Conservation (phyloP, 2,329 filamentous ascomycete genomes). For the Pyrenophora teres region DNA sequence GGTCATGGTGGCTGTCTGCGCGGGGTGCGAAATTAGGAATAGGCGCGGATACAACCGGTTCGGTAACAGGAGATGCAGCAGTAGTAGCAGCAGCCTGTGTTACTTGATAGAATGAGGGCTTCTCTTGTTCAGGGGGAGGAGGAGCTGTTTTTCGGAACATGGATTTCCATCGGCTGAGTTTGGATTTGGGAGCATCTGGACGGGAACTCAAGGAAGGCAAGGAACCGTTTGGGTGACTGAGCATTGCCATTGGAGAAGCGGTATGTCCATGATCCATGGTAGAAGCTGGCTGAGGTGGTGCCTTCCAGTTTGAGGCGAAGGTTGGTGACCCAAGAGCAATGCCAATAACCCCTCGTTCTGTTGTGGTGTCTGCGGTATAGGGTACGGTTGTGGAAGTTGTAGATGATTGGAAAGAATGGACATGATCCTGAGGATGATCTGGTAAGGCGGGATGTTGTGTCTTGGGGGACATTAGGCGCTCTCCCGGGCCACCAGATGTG, state of each 20-base stretch:
- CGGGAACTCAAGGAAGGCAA: slow-evolving; percentile 15
- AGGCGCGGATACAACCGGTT: background rate
- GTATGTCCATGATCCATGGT: slow-evolving; percentile 5
- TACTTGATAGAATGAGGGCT: slow-evolving; percentile 44
- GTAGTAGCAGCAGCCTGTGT: slow-evolving; percentile 31
- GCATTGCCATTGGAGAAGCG: slow-evolving; percentile 17
- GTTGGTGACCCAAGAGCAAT: slow-evolving; percentile 49
- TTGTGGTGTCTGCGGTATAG: slow-evolving; percentile 37
- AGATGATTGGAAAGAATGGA: slow-evolving; percentile 35
- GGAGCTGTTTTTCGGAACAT: slow-evolving; percentile 43
- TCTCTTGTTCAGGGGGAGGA: slow-evolving; percentile 29
- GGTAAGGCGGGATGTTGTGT: slow-evolving; percentile 38
- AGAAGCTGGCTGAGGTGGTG: slow-evolving; percentile 26
- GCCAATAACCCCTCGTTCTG: slow-evolving; percentile 42
- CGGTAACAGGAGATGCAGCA: background rate
- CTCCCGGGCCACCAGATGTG: slow-evolving; percentile 42
- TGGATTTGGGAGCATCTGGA: slow-evolving; percentile 36
- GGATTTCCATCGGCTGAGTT: slow-evolving; percentile 48
- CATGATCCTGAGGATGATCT: slow-evolving; percentile 30
- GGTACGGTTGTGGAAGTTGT: slow-evolving; percentile 38
- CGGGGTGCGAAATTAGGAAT: slow-evolving; percentile 12
- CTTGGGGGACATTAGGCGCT: slow-evolving; percentile 44
- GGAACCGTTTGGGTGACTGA: slow-evolving; percentile 8
- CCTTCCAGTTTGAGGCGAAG: slow-evolving; percentile 36
- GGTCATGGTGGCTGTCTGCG: slow-evolving; percentile 42